Evolutionary conservation across 2,329 filamentous ascomycete species (phyloP), one percentile per base, ranked within the genome.

Genomic region (Akanthomyces dipterigenus): DNA sequence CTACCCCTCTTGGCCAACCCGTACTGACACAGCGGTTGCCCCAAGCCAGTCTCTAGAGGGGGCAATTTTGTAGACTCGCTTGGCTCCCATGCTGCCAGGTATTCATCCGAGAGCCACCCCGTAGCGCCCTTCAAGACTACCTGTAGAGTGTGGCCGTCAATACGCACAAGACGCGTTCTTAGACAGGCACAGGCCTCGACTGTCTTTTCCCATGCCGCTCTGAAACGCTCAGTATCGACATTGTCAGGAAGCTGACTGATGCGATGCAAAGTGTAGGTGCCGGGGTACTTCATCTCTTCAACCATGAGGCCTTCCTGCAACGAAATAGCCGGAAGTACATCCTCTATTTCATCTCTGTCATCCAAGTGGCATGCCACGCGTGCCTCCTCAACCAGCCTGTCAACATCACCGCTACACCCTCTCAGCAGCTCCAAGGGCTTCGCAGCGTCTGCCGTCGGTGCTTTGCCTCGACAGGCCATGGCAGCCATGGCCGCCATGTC

Each of bases 221-320:
- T 63, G n/a, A 69, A 68, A 7, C 53, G 54, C 0, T 26, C 46
- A 34, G 66, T 8, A 2, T 69, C 62, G 2, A 64, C 43, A 12
- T 54, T 5, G 1, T n/a, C 40, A 0, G 64, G 56, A 1, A 69
- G 11, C 11, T 60, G 34, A 42, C 65, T 60, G 16, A 64, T 57
- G 48, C 55, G 64, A 12, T 66, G 55, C 4, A 63, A 55, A 9
- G 65, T 56, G 53, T 69, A 69, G 20, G 63, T 64, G 1, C 67
- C 66, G 0, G 65, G 62, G 3, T 65, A 64, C 24, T 67, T 68
- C 3, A 64, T 64, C 8, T 66, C 64, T 26, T 68, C 63, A 7
- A 66, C 67, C 53, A 78, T 68, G 2, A 78, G 68, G 7, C 73
- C 74, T 63, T 75, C 73, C 53, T 78, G 76, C 2, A 77, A 66